Evolutionary conservation across 2,329 filamentous ascomycete genomes (phyloP), one percentile per base, ranked within the genome.

Genomic region (Didymella lethalis): DNA sequence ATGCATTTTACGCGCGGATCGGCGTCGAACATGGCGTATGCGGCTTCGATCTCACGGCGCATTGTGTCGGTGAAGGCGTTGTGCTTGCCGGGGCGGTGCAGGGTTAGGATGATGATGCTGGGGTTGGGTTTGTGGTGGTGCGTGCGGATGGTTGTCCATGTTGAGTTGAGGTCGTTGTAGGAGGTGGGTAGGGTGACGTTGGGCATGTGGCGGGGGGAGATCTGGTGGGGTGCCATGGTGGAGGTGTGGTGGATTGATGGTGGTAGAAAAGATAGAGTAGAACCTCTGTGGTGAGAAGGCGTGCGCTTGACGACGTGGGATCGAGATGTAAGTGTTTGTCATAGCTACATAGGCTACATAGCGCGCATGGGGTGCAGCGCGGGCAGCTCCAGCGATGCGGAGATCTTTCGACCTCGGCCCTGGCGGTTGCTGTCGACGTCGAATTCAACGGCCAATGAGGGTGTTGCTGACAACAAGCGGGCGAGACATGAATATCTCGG

Each of bases 11-110:
- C 84, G 6, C 84, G 78, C 52, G 84, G 80, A 59, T 87, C 84
- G 25, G 80, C 73, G 61, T 85, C 82, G 67, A 86, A 81, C 66
- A 82, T 79, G 51, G 67, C 71, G 64, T 83, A 84, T 12, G 84
- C 85, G 3, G 76, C 64, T 58, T 86, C 82, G 29, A 92, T 80
- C 66, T 89, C 88, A 16, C 77, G 69, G 67, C 84, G 84, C 87
- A 91, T 91, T 14, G 77, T 80, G 20, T 82, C 78, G 3, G 87
- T 91, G 76, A 91, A 91, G 60, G 87, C 88, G 82, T 92, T 91
- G 77, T 88, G 82, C 59, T 86, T 86, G 11, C 79, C 75, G 0
- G 89, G 89, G 18, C 90, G 85, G 77, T 89, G 82, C 40, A 91
- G 83, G 2, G 85, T 85, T 32, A 91, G 75, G 62, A 90, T 74